Evolutionary conservation across 2,329 filamentous ascomycete genomes (phyloP).

Genomic region (Fusarium pilosicola): DNA sequence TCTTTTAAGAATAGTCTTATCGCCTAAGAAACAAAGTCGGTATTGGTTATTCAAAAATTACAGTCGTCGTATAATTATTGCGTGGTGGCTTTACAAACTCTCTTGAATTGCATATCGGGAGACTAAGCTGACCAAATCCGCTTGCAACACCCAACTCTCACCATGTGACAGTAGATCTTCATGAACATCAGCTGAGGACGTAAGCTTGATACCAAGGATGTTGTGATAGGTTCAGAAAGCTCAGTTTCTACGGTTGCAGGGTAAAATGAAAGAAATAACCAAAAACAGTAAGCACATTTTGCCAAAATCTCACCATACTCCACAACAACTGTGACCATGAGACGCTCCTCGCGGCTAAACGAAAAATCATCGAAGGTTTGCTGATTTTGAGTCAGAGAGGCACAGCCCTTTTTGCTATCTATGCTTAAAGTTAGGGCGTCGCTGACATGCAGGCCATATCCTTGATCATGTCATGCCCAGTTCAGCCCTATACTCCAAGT

Average conservation of each 20-base stretch:
- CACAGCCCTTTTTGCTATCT: neutral
- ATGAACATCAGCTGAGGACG: neutral
- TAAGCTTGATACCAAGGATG: neutral
- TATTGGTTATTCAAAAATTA: rapidly evolving
- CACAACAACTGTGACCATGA: neutral
- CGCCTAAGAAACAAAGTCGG: rapidly evolving
- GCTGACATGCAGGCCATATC: neutral
- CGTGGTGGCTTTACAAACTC: rapidly evolving
- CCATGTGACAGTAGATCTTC: neutral
- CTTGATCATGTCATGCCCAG: neutral
- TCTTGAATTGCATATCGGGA: too few species aligned
- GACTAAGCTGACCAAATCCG: too few species aligned
- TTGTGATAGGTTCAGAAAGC: too few species aligned
- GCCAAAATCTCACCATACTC: neutral
- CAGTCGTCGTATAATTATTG: neutral
- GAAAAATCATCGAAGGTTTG: neutral
- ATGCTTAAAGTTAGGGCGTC: neutral
- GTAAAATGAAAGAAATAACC: neutral
- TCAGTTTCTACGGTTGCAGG: neutral
- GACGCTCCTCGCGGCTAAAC: neutral
- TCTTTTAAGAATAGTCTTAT: rapidly evolving
- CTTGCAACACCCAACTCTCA: too few species aligned
- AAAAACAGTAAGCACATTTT: neutral
- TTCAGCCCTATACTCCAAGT: neutral
- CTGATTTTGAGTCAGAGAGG: neutral